Percentiles rank a stretch among this genome's conserved stretches.
phyloP scores from a whole-genome alignment of 148 eudicot species.

The Nepenthes gracilis region DNA sequence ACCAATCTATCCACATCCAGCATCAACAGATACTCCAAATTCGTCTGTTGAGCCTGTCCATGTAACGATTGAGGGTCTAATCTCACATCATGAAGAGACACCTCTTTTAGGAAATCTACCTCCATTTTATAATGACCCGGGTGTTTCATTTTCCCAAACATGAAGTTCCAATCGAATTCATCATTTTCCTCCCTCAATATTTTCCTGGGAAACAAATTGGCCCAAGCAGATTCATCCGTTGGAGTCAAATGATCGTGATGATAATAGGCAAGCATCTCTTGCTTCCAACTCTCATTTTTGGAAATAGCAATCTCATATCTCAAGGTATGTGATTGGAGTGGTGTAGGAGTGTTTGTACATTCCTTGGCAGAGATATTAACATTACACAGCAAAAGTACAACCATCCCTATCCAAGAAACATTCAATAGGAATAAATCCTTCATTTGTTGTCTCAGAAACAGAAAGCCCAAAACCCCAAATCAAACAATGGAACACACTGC shows the following conservation, averaged over 20 bases:
- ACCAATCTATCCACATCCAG: constrained; percentile 72
- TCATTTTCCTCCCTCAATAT: constrained; percentile 42
- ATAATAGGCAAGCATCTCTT: constrained; percentile 40
- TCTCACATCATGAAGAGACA: constrained; percentile 61
- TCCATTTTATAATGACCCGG: constrained; percentile 12
- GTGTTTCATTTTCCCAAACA: constrained; percentile 54
- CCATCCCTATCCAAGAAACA: background rate
- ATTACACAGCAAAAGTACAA: background rate
- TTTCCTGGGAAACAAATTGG: constrained; percentile 48
- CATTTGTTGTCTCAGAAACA: background rate
- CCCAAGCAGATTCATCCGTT: constrained; percentile 58
- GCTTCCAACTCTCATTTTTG: constrained; percentile 55
- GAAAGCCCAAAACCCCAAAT: too few species aligned
- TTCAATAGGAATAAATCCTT: background rate
- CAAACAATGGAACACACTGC: too few species aligned
- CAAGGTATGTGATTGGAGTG: constrained; percentile 50
- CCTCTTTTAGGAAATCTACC: constrained; percentile 41
- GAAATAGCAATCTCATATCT: constrained; percentile 37
- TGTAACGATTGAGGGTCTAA: constrained; percentile 45
- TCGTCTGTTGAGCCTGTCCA: constrained; percentile 65
- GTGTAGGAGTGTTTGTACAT: constrained; percentile 41
- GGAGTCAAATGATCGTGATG: constrained; percentile 50
- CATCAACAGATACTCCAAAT: constrained; percentile 68
- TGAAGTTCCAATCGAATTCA: constrained; percentile 39
- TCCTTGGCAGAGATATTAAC: constrained; percentile 20